These are phyloP conservation scores for Eucalyptus fibrosa DNA, from an alignment of 345 rosid genomes.

Conservation along the genomic window DNA sequence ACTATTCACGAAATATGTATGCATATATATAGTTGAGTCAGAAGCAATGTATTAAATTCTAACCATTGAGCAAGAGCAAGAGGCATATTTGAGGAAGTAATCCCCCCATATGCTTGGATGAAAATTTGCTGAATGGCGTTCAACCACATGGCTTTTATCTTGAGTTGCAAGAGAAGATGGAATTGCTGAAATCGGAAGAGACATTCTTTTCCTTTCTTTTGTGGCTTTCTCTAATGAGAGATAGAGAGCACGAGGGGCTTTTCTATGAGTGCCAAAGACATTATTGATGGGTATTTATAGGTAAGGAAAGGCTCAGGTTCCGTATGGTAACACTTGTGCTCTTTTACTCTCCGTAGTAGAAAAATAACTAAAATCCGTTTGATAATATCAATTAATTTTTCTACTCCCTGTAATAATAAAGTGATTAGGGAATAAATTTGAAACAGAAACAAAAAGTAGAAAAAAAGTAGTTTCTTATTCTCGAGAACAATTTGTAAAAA, in stretches of 20 bases:
- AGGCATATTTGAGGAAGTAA: background rate
- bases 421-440: too few relatives aligned
- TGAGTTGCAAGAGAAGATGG: background rate
- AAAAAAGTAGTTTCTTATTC: accelerated
- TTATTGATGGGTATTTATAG: background rate
- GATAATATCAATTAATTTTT: too few relatives aligned
- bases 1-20: too few relatives aligned
- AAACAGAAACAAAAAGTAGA: accelerated
- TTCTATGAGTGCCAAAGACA: background rate
- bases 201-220: background rate
- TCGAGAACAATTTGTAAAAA: too few relatives aligned
- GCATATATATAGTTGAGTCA: background rate
- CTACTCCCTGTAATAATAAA: too few relatives aligned
- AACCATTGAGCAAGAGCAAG: background rate
- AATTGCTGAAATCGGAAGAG: background rate
- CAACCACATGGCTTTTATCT: background rate
- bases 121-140: background rate
- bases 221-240: background rate
- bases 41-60: background rate
- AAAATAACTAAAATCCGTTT: too few relatives aligned
- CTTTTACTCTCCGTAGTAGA: too few relatives aligned
- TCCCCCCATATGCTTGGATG: conserved; percentile 12
- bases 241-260: background rate
- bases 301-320: background rate
- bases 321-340: accelerated